Evolutionary conservation across 257 asterid genomes (phyloP).

Genomic region (Schizonepeta tenuifolia): DNA sequence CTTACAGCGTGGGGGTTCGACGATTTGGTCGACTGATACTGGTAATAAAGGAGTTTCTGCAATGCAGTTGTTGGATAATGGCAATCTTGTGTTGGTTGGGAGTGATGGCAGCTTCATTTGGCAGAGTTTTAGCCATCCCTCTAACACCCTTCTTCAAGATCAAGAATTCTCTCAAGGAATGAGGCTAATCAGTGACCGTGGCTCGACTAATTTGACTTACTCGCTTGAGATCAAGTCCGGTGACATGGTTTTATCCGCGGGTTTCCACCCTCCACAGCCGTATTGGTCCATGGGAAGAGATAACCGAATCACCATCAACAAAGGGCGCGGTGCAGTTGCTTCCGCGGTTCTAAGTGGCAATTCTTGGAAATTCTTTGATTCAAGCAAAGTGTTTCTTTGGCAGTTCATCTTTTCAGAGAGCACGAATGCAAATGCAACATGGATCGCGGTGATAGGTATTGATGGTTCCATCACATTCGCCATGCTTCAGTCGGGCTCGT

Average conservation of each 20-base stretch:
- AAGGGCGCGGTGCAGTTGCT: slow-evolving; percentile 45
- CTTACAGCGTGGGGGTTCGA: slow-evolving; percentile 53
- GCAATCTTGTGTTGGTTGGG: slow-evolving; percentile 71
- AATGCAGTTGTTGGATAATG: slow-evolving; percentile 68
- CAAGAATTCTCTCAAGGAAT: slow-evolving; percentile 70
- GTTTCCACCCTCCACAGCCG: slow-evolving; percentile 64
- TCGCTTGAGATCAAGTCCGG: slow-evolving; percentile 79
- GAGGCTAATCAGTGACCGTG: slow-evolving; percentile 66
- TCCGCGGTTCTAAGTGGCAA: slow-evolving; percentile 61
- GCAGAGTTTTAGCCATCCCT: slow-evolving; percentile 86
- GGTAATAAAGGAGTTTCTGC: slow-evolving; percentile 68
- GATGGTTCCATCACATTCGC: slow-evolving; percentile 66
- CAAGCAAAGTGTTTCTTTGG: slow-evolving; percentile 53
- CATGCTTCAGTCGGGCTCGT: slow-evolving; percentile 52
- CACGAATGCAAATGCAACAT: slow-evolving; percentile 51
- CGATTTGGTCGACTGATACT: slow-evolving; percentile 69
- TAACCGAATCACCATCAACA: slow-evolving; percentile 63
- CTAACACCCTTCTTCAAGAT: slow-evolving; percentile 67
- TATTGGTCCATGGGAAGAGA: slow-evolving; percentile 83
- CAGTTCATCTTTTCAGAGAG: slow-evolving; percentile 66
- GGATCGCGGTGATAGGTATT: slow-evolving; percentile 69
- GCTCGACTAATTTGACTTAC: slow-evolving; percentile 60
- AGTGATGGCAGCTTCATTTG: slow-evolving; percentile 57
- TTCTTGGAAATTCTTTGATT: slow-evolving; percentile 79
- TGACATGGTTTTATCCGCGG: slow-evolving; percentile 70